Conservation (phyloP, 2,329 filamentous ascomycete genomes). For the Cordyceps militaris region DNA sequence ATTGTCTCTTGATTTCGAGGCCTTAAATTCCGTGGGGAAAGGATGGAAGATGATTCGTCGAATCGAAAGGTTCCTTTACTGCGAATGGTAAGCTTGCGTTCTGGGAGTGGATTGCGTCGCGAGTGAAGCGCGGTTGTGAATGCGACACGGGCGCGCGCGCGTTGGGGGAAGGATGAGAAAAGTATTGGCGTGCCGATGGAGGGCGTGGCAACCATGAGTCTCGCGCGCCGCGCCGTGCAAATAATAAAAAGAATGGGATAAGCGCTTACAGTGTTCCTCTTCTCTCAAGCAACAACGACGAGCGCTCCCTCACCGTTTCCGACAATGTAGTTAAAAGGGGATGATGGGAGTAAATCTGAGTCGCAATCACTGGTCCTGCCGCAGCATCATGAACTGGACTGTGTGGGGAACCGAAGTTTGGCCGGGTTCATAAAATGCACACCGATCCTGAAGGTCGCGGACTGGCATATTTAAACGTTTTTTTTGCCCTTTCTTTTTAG, state of each 20-base stretch:
- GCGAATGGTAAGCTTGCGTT: not conserved
- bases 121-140: not conserved
- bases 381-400: not conserved
- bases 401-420: constrained; percentile 13
- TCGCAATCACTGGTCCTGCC: not conserved
- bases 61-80: not conserved
- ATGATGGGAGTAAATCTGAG: constrained; percentile 5
- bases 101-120: not conserved
- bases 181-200: not conserved
- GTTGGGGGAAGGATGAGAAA: not conserved
- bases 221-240: not conserved
- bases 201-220: not conserved
- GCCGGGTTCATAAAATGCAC: not conserved
- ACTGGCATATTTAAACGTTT: too few relatives aligned
- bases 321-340: constrained; percentile 1
- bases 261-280: constrained; percentile 8
- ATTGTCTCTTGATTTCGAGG: not conserved
- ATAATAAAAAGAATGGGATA: not conserved
- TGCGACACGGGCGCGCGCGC: constrained; percentile 4
- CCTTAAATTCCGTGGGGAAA: not conserved
- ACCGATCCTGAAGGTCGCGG: too few relatives aligned
- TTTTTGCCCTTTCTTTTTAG: too few relatives aligned
- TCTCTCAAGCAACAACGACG: not conserved
- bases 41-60: not conserved
- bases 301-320: constrained; percentile 1